phyloP scores from a whole-genome alignment of 768 basidiomycete genomes.

The Lactifluus rugatus region DNA sequence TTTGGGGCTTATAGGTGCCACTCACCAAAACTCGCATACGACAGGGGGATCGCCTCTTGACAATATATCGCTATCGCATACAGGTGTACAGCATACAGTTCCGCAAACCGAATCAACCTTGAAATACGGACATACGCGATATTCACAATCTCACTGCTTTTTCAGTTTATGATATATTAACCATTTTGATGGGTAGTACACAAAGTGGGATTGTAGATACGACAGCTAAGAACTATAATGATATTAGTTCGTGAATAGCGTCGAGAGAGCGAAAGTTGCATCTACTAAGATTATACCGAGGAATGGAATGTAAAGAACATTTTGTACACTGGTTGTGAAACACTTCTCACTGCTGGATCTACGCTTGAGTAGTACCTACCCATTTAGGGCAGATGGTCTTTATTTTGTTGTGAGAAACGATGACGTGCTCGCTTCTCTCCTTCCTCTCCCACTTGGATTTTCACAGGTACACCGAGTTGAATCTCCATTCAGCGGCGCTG shows the following conservation, averaged over 20 bases:
- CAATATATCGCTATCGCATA: no score
- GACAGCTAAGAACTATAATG: background rate
- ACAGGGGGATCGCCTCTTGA: background rate
- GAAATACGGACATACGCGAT: background rate
- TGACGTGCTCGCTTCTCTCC: no score
- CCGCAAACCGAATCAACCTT: background rate
- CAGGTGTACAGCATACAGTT: no score
- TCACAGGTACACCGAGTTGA: background rate
- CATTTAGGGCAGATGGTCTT: no score
- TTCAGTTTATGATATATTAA: background rate
- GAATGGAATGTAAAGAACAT: background rate
- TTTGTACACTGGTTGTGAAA: slow-evolving; percentile 1
- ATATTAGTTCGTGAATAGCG: background rate
- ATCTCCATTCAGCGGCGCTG: background rate
- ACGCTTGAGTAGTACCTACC: background rate
- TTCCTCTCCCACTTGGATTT: background rate
- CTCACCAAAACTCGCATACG: background rate
- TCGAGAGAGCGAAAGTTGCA: background rate
- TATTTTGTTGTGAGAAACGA: background rate
- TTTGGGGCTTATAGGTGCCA: background rate
- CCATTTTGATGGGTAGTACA: background rate
- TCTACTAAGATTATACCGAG: background rate
- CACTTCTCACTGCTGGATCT: background rate
- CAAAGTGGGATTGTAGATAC: background rate
- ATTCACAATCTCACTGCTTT: background rate